Base-by-base conservation (phyloP, 1,139 yeast species). In the Pichia sp. region DNA sequence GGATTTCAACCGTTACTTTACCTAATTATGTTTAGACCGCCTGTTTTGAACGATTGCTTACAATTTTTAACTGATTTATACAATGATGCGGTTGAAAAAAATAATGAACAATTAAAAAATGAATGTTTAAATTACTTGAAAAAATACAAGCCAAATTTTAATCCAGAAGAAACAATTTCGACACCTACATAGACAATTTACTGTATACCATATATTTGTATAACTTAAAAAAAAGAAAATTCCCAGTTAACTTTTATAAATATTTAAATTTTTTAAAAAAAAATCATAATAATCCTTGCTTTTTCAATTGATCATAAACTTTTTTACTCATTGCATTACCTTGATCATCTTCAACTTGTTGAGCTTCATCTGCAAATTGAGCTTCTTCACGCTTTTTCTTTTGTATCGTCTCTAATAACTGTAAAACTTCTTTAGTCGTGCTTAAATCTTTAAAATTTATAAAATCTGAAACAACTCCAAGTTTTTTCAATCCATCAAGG, bases 321-420 rank as follows among this genome's bases (percentile, higher is more conserved):
- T 79, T 78, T 56, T 81, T 83, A 34, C 85, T 76, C 95, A 92
- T 85, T 27, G 88, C 96, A 63, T 92, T 90, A 7, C 97, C 98
- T 34, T 87, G 89, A 1, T 79, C 83, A 62, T 92, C 97, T 64
- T 90, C 97, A 46, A 89, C 86, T 65, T 90, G 95, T 7, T 83
- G 75, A 0, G 81, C 79, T 53, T 76, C 75, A 50, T 82, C 88
- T 27, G 63, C 62, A 47, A 73, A 73, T 26, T 68, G 72, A 34
- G 73, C 74, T 49, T 66, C 66, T 2, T 60, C 55, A 45, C 75
- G 64, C 28, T 65, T 64, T 37, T 74, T 74, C 39, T 65, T 64
- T 53, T 71, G 71, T 8, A 83, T 54, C 41, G 65, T 69, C 2
- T 71, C 69, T 79, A 86, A 78, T 40, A 92, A 58, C 5, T 69